These are phyloP conservation scores for Fusarium sp. DNA, from an alignment of 2,329 filamentous ascomycete genomes.

Conservation along the genomic window DNA sequence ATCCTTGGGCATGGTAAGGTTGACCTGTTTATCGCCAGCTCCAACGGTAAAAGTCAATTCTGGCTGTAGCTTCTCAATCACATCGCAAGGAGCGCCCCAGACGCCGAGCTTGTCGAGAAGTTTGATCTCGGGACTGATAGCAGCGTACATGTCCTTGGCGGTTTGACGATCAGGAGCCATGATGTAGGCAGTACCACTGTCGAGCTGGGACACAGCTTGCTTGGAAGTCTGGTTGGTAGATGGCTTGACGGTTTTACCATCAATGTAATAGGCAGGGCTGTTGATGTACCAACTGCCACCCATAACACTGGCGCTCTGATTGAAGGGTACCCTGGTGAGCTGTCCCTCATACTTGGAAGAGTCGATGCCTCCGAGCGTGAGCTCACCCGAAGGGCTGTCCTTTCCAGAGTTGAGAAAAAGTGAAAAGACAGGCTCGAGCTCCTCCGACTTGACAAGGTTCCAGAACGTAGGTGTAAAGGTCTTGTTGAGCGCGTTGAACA, in stretches of 20 bases:
- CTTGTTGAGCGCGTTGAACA: not conserved
- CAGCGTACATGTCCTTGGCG: not conserved
- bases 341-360: not conserved
- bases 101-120: not conserved
- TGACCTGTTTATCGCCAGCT: not conserved
- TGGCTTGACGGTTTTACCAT: not conserved
- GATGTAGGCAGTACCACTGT: not conserved
- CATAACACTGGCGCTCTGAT: not conserved
- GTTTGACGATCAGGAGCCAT: not conserved
- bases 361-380: not conserved
- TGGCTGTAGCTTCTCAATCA: not conserved
- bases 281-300: not conserved
- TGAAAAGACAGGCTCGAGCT: not conserved
- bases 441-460: not conserved
- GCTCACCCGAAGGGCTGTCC: not conserved
- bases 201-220: not conserved
- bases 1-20: not conserved
- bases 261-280: not conserved
- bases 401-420: not conserved
- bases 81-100: not conserved
- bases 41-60: not conserved
- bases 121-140: not conserved
- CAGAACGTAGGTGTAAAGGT: not conserved
- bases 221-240: not conserved
- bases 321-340: not conserved